These are phyloP conservation scores for Myriosclerotinia scirpicola DNA, from an alignment of 2,329 filamentous ascomycete species.

Conservation along the genomic window DNA sequence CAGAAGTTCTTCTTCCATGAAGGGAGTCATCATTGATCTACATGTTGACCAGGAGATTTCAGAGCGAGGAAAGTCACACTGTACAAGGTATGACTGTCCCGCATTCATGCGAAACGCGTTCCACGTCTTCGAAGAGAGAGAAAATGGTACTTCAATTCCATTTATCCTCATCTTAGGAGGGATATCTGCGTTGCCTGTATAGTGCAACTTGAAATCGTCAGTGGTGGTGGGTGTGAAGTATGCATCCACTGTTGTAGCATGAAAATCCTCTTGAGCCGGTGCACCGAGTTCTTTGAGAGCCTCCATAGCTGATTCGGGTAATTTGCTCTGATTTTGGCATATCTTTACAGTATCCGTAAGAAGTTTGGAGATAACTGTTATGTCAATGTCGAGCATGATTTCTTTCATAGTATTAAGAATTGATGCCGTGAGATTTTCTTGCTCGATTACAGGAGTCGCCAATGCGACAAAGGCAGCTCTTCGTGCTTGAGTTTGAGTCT, in stretches of 20 bases:
- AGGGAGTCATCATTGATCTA: background rate
- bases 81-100: background rate
- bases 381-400: background rate
- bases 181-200: background rate
- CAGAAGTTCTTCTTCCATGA: background rate
- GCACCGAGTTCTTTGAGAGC: background rate
- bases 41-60: background rate
- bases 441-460: background rate
- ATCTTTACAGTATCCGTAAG: background rate
- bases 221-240: background rate
- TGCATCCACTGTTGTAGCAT: background rate
- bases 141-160: background rate
- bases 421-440: background rate
- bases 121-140: background rate
- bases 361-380: background rate
- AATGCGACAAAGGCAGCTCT: background rate
- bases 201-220: background rate
- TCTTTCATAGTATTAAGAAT: background rate
- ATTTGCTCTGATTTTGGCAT: too few relatives aligned
- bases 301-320: background rate
- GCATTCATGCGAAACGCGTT: background rate
- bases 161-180: background rate
- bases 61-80: background rate
- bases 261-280: rapidly evolving
- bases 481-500: background rate